Base-by-base conservation (phyloP, 805 yeast species). In the Isabelozyma rhagii region DNA sequence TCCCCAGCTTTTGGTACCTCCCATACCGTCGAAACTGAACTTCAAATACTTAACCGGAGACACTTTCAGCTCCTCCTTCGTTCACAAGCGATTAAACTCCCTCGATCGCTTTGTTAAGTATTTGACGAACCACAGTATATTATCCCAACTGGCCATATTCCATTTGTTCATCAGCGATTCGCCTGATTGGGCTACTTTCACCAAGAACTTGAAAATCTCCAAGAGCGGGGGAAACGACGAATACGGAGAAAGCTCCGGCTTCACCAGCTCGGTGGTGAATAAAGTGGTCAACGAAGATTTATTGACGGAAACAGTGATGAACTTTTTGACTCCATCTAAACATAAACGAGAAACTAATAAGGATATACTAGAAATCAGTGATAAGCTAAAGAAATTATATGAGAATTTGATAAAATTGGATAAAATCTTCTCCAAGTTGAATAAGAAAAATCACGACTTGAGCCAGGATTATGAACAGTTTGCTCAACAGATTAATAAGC, bases 11-110 rank as follows among this genome's bases (percentile, higher is more conserved):
- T 81, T 94, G 11, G 82, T 93, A 0, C 99, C 99, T 0, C 97
- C 98, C 11, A 75, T 93, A 47, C 99, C 99, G 0, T 96, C 93
- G 53, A 92, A 91, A 66, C 89, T 88, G 71, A 81, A 96, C 52
- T 75, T 93, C 58, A 97, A 93, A 64, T 93, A 94, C 67, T 78
- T 93, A 47, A 91, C 96, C 39, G 98, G 99, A 9, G 97, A 93
- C 59, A 77, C 98, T 39, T 93, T 93, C 64, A 83, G 93, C 27
- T 76, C 81, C 11, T 91, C 88, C 51, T 94, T 94, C 66, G 93
- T 97, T 0, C 74, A 78, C 52, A 88, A 89, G 63, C 74, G 99
- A 57, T 85, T 96, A 3, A 82, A 84, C 44, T 88, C 97, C 4
- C 73, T 93, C 42, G 83, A 85, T 56, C 75, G 93, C 51, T 94